Conservation (phyloP, 306 rosid genomes). For the Castanea mollissima region DNA sequence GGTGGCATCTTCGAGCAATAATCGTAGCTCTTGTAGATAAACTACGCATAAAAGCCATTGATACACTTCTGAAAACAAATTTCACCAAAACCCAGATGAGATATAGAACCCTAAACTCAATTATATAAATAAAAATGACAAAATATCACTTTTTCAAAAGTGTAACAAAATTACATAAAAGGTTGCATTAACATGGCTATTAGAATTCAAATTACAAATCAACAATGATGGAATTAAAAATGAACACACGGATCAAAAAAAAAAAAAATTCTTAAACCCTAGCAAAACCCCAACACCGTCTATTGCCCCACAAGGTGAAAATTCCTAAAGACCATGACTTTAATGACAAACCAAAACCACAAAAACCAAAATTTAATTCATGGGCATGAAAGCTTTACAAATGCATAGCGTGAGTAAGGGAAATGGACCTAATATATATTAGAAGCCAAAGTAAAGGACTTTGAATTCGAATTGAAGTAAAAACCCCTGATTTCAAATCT, state of each 20-base stretch:
- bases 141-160: too few relatives aligned
- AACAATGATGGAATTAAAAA: neutral
- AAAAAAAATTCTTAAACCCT: conserved; percentile 17
- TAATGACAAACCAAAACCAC: too few relatives aligned
- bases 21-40: conserved; percentile 53
- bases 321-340: too few relatives aligned
- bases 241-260: neutral
- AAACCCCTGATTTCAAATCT: neutral
- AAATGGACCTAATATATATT: neutral
- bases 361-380: neutral
- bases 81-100: too few relatives aligned
- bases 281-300: conserved; percentile 1
- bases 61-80: neutral
- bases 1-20: conserved; percentile 56
- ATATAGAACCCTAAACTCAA: too few relatives aligned
- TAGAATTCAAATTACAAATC: too few relatives aligned
- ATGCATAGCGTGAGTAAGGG: neutral
- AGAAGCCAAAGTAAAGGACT: neutral
- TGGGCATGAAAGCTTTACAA: neutral
- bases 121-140: too few relatives aligned
- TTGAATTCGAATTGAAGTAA: neutral
- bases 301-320: too few relatives aligned
- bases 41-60: conserved; percentile 82
- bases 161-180: too few relatives aligned
- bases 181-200: too few relatives aligned